A percentile compares a stretch with the other conserved stretches of the same genome.
Conservation (phyloP, 345 rosid species). For the Hibiscus trionum region DNA sequence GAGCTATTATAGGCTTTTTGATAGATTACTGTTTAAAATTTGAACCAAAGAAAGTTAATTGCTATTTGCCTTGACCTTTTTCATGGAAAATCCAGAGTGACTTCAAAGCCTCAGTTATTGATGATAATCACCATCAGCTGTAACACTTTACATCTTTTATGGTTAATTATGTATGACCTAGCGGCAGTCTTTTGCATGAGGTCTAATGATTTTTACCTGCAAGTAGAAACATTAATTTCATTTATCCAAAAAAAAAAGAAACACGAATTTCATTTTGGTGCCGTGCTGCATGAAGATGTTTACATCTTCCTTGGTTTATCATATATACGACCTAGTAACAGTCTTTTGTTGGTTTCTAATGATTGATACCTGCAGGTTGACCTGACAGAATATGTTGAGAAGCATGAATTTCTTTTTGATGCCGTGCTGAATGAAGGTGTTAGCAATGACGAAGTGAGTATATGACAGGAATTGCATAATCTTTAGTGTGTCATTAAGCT, state of each 20-base stretch:
- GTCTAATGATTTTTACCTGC: too few relatives aligned
- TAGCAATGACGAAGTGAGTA: conserved; percentile 42
- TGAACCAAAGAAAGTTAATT: not conserved
- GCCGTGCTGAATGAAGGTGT: conserved; percentile 44
- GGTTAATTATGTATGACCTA: not conserved
- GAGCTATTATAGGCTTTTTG: not conserved
- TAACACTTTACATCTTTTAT: not conserved
- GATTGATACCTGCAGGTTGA: conserved; percentile 38
- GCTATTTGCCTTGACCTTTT: not conserved
- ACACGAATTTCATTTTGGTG: too few relatives aligned
- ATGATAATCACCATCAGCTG: not conserved
- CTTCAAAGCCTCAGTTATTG: not conserved
- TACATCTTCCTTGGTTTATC: too few relatives aligned
- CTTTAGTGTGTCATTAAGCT: not conserved
- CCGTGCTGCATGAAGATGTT: too few relatives aligned
- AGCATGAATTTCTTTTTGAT: conserved; percentile 51
- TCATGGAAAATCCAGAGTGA: not conserved
- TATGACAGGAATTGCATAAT: not conserved
- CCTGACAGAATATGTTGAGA: conserved; percentile 14
- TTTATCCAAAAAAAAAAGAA: too few relatives aligned
- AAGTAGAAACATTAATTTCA: too few relatives aligned
- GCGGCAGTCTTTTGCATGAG: too few relatives aligned
- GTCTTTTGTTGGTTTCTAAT: not conserved
- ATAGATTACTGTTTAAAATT: not conserved
- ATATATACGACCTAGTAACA: not conserved